Evolutionary conservation across 768 basidiomycete species (phyloP).

Genomic region (Xerocomus spinulosus): DNA sequence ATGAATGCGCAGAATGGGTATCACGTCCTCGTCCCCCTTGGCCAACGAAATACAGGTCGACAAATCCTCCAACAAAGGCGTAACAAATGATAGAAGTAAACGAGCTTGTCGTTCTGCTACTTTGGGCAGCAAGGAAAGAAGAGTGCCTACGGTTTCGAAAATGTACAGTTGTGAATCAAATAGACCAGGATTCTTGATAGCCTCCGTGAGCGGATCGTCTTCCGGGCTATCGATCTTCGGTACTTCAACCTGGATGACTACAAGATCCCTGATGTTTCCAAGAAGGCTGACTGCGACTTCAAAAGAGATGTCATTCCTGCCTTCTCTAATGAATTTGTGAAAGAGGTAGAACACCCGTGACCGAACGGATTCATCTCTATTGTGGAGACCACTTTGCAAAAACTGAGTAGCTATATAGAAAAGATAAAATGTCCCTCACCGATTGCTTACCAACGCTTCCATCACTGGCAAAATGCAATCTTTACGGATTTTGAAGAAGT

Average conservation of each 20-base stretch:
- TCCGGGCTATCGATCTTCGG: conserved; percentile 73
- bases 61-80: conserved; percentile 76
- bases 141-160: conserved; percentile 85
- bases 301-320: conserved; percentile 68
- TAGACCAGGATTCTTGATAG: conserved; percentile 61
- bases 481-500: conserved; percentile 94
- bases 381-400: conserved; percentile 75
- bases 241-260: conserved; percentile 69
- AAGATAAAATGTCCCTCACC: conserved; percentile 45
- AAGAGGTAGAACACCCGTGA: conserved; percentile 89
- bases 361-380: conserved; percentile 60
- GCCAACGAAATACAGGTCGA: conserved; percentile 51
- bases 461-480: conserved; percentile 84
- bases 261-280: conserved; percentile 68
- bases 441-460: conserved; percentile 78
- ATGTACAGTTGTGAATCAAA: conserved; percentile 93
- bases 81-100: conserved; percentile 71
- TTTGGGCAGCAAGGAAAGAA: conserved; percentile 72
- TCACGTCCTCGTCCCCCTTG: conserved; percentile 58
- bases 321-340: conserved; percentile 84
- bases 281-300: conserved; percentile 70
- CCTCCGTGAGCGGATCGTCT: conserved; percentile 74
- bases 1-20: conserved; percentile 83
- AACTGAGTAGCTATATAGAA: conserved; percentile 1
- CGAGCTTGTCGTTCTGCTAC: conserved; percentile 62